A percentile compares a stretch with the other conserved stretches of the same genome.
Evolutionary conservation across 2,329 filamentous ascomycete genomes (phyloP).

Genomic region (Claviceps sorghi): DNA sequence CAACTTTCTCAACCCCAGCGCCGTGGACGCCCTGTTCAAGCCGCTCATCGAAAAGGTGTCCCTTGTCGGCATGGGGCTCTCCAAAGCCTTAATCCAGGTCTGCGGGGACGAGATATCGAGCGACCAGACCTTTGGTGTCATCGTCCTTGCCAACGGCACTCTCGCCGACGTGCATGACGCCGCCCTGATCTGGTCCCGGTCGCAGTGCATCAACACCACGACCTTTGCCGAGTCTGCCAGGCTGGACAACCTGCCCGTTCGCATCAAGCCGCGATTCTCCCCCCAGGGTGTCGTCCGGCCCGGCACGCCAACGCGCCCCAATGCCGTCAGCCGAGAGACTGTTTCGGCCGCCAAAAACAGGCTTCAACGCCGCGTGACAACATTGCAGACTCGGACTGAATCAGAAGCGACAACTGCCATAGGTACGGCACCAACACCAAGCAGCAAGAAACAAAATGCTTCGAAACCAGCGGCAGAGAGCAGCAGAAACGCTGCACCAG

Average conservation of each 20-base stretch:
- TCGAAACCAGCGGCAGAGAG: background rate
- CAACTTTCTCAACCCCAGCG: background rate
- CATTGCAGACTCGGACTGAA: no score
- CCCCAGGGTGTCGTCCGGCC: background rate
- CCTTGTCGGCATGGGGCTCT: background rate
- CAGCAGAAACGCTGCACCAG: background rate
- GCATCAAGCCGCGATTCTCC: background rate
- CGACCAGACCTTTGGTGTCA: background rate
- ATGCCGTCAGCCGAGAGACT: background rate
- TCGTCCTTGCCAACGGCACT: background rate
- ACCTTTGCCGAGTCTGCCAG: background rate
- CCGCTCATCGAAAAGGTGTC: background rate
- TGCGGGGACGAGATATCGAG: background rate
- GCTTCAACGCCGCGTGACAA: no score
- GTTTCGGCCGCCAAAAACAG: background rate
- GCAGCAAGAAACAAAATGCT: no score
- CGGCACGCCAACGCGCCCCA: background rate
- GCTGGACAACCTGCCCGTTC: background rate
- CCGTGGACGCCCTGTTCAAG: background rate
- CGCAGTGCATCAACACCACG: background rate
- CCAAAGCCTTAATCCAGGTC: background rate
- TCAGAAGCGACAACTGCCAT: no score
- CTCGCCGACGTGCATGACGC: background rate
- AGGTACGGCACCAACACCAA: no score
- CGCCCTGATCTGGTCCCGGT: background rate